Evolutionary conservation across 2,329 filamentous ascomycete species (phyloP), one percentile per base, ranked within the genome.

Genomic region (Tolypocladium paradoxum): DNA sequence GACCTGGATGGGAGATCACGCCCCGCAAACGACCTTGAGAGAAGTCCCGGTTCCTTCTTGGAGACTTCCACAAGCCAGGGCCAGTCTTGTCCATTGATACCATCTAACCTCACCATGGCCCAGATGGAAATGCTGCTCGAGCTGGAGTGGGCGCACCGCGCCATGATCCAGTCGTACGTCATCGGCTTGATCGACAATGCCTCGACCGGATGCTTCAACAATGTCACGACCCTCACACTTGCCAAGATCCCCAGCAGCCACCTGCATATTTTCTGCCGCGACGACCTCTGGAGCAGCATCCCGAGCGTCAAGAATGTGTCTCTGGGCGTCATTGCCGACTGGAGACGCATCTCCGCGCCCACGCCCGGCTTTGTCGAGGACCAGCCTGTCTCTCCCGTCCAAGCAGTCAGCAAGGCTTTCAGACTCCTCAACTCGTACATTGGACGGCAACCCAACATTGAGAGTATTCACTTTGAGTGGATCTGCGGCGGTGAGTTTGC

Each of bases 71-170:
- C 43, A 11, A 14, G 27, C 27, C 43, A 31, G 43, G 9, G 16
- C 20, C 43, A 11, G 18, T 5, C 67, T 33, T 52, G 58, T 36
- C 60, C 67, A 5, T 63, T 84, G n/a, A 73, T 76, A 40, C 83
- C 83, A 3, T 70, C 71, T 2, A 69, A 72, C 34, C 73, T 87
- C n/a, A 79, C 78, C 1, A 73, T 73, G 54, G 73, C 79, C n/a
- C 85, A 88, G 63, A 81, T 77, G 51, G 83, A 87, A 64, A 83
- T 85, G 79, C 67, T 88, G 2, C 68, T 85, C 37, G 84, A 88
- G 63, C 79, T 82, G 4, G 78, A 83, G 51, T 87, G 84, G 81
- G 83, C 83, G 7, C 83, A 88, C 57, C 73, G 79, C 51, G 84
- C 83, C 20, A 84, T 88, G 62, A 72, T 88, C 48, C 79, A 83